Evolutionary conservation across 768 basidiomycete species (phyloP), one percentile per base, ranked within the genome.

Genomic region (Amanita pseudoporphyria): DNA sequence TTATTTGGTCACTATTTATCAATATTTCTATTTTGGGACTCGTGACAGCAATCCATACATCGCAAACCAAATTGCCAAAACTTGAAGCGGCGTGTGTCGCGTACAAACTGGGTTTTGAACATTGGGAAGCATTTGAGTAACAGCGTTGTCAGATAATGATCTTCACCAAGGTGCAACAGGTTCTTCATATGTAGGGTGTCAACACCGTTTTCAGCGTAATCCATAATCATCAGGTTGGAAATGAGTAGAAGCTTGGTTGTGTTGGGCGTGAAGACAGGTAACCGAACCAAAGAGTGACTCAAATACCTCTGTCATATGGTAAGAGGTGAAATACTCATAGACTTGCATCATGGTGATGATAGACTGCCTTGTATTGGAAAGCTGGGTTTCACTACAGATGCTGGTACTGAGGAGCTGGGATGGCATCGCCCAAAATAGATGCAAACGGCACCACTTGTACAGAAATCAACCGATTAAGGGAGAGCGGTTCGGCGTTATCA

Each of bases 111-210:
- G 3, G 92, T 96, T 76, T 95, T 97, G 77, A 82, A 85, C 45
- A 76, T 71, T 10, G 92, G 83, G 81, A 97, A 99, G 64, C 96
- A 87, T 69, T 95, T 97, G 58, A 99, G 77, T 21, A 99, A 77
- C 5, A 97, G 74, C 1, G 95, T 99, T 1, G 96, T 97, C 51
- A 99, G 71, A 61, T 97, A 99, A 58, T 95, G 92, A 84, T 99
- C 96, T 74, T 99, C 96, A 68, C 96, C 95, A 10, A 98, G 85
- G 58, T 95, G 92, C 42, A 98, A 72, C 49, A 99, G 71, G 60
- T 99, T 99, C 79, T 99, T 99, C 87, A 94, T 95, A 66, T 98
- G 96, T 28, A 99, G 66, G 0, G 96, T 99, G 60, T 98, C 93
- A 57, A 97, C 92, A 14, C 91, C 85, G 56, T 93, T 95, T 64